These are phyloP conservation scores for Candida ascalaphidarum DNA, from an alignment of 805 yeast genomes.

Conservation along the genomic window DNA sequence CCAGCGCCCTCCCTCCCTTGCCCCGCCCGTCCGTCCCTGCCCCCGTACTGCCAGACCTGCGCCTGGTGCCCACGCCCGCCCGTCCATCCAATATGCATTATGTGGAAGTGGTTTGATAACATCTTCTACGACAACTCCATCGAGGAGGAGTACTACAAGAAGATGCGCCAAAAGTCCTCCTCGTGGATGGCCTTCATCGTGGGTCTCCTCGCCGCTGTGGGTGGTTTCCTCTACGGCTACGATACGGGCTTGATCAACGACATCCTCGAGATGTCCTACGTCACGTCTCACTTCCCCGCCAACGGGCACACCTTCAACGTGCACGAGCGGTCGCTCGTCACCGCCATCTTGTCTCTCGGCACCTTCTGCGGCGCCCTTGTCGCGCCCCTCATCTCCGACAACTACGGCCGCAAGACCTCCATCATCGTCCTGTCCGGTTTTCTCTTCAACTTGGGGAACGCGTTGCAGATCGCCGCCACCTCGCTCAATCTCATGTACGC, in stretches of 20 bases:
- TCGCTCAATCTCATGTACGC: constrained; percentile 48
- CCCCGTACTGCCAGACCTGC: too few relatives aligned
- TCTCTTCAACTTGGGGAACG: constrained; percentile 63
- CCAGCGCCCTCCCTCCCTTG: too few relatives aligned
- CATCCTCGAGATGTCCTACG: constrained; percentile 66
- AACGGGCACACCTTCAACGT: constrained; percentile 43
- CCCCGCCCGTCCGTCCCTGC: too few relatives aligned
- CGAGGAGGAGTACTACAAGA: constrained; percentile 27
- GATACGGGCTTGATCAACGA: constrained; percentile 86
- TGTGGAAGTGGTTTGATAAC: constrained; percentile 7
- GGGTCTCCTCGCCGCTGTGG: constrained; percentile 80
- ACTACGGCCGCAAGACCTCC: constrained; percentile 61
- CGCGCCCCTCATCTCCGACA: constrained; percentile 50
- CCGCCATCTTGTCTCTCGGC: constrained; percentile 75
- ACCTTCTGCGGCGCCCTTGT: constrained; percentile 65
- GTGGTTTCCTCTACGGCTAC: constrained; percentile 84
- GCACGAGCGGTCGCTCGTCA: constrained; percentile 59
- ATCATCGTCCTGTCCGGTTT: constrained; percentile 54
- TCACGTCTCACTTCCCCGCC: constrained; percentile 45
- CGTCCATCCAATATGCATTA: too few relatives aligned
- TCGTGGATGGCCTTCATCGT: constrained; percentile 61
- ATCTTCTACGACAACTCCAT: constrained; percentile 26
- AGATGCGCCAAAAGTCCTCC: constrained; percentile 39
- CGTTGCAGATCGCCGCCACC: constrained; percentile 53
- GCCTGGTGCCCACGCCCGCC: too few relatives aligned